phyloP scores from a whole-genome alignment of 1,139 yeast genomes.

The Pichia sp. region DNA sequence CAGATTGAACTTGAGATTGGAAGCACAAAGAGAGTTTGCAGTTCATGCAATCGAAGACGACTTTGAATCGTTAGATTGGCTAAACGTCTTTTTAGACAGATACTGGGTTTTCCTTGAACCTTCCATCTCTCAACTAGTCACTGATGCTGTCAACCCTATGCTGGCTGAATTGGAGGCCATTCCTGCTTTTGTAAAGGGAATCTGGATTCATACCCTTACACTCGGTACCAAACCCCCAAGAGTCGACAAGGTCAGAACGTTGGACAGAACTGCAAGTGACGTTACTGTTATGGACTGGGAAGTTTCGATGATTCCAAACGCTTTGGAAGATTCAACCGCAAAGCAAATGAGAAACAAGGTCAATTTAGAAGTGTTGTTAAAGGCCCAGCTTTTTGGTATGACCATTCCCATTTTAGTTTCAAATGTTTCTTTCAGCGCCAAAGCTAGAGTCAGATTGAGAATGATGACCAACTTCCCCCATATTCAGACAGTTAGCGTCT shows the following conservation, averaged over 20 bases:
- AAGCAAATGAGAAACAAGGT: conserved; percentile 81
- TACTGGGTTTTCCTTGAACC: conserved; percentile 93
- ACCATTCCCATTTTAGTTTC: conserved; percentile 60
- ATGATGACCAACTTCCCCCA: conserved; percentile 92
- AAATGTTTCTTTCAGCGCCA: conserved; percentile 59
- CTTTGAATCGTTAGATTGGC: conserved; percentile 93
- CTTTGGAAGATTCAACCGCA: conserved; percentile 71
- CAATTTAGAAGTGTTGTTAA: conserved; percentile 72
- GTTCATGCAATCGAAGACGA: conserved; percentile 79
- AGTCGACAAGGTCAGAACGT: conserved; percentile 81
- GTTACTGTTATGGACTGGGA: conserved; percentile 96
- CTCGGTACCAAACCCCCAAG: conserved; percentile 95
- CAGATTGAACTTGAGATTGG: conserved; percentile 68
- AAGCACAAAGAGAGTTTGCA: conserved; percentile 80
- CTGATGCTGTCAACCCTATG: conserved; percentile 79
- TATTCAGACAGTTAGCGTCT: conserved; percentile 80
- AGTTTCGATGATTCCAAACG: conserved; percentile 86
- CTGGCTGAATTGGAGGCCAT: conserved; percentile 65
- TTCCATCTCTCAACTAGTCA: conserved; percentile 77
- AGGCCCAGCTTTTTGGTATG: conserved; percentile 62
- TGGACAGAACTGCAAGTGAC: conserved; percentile 82
- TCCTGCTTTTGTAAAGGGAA: conserved; percentile 75
- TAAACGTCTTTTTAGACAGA: conserved; percentile 78
- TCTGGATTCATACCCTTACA: conserved; percentile 86
- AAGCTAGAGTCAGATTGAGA: conserved; percentile 75